Percentiles rank a stretch among this genome's conserved stretches.
These are phyloP conservation scores for Pseudogymnoascus sp. DNA, from an alignment of 2,329 filamentous ascomycete genomes.

Conservation along the genomic window DNA sequence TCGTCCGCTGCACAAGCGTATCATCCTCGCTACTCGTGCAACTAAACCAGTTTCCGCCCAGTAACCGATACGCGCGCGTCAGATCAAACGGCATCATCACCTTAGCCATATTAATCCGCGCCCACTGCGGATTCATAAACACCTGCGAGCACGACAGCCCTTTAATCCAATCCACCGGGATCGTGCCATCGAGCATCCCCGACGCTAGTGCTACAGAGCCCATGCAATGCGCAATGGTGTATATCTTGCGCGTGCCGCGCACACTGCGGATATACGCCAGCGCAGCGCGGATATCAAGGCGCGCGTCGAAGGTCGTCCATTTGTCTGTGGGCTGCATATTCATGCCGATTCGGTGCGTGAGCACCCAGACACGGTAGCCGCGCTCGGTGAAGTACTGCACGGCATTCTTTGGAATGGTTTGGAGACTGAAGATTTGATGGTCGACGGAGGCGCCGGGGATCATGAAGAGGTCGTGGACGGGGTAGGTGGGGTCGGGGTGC, in stretches of 20 bases:
- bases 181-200: constrained; percentile 54
- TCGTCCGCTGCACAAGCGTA: constrained; percentile 38
- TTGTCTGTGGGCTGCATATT: constrained; percentile 40
- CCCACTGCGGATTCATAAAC: constrained; percentile 56
- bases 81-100: constrained; percentile 34
- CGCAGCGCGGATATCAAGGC: constrained; percentile 50
- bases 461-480: constrained; percentile 47
- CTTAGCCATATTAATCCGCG: constrained; percentile 48
- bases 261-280: constrained; percentile 42
- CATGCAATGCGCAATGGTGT: constrained; percentile 55
- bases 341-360: constrained; percentile 50
- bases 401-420: constrained; percentile 54
- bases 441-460: constrained; percentile 55
- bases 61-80: constrained; percentile 39
- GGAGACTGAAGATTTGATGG: constrained; percentile 53
- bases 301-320: constrained; percentile 52
- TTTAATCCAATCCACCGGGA: constrained; percentile 47
- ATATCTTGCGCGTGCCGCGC: constrained; percentile 35
- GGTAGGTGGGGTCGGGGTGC: constrained; percentile 24
- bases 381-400: constrained; percentile 54
- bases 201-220: constrained; percentile 50
- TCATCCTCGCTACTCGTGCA: constrained; percentile 41
- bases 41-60: constrained; percentile 48
- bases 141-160: constrained; percentile 53
- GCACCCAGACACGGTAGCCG: constrained; percentile 52